Base-by-base conservation (phyloP, 202 grass and related monocot species). In the Brachypodium distachyon region DNA sequence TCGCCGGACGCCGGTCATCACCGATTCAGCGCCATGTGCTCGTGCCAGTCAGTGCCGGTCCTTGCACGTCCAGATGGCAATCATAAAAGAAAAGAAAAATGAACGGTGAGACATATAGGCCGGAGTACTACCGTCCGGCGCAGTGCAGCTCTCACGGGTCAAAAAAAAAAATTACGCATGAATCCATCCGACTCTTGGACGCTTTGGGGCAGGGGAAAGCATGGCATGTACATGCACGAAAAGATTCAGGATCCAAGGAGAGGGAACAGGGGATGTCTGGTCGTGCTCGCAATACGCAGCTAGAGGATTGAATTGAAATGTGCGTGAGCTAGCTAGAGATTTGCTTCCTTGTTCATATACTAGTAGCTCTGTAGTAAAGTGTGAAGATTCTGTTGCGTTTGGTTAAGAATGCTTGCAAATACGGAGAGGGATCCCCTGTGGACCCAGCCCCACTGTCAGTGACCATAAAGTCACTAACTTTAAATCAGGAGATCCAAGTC, bases 1-100 rank as follows among this genome's bases (percentile, higher is more conserved):
- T 32, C n/a, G 31, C 37, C n/a, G n/a, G n/a, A n/a, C 74, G 25
- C 47, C 82, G 72, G 46, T 55, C 56, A 56, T 61, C 60, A 56
- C 81, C 48, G 84, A 75, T 76, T 83, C 87, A 90, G 72, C 44
- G 70, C 55, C 89, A 96, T 92, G 89, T 92, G 84, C 81, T 61
- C 19, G 77, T 75, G 83, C 22, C 68, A 59, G 83, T 65, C 71
- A 76, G 74, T 62, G 72, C 41, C 66, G 74, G 86, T 85, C 86
- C 82, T 87, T 21, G 9, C 74, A 31, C 61, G 29, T 48, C 66
- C 70, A 44, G 9, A 49, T 16, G 74, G 39, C 78, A 71, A 78
- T 77, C 64, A 68, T 72, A 55, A 87, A 77, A n/a, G n/a, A n/a
- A n/a, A n/a, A n/a, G n/a, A n/a, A n/a, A n/a, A n/a, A n/a, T n/a